These are phyloP conservation scores for Thecaphora thlaspeos DNA, from an alignment of 1,284 basidiomycete species.

Conservation along the genomic window DNA sequence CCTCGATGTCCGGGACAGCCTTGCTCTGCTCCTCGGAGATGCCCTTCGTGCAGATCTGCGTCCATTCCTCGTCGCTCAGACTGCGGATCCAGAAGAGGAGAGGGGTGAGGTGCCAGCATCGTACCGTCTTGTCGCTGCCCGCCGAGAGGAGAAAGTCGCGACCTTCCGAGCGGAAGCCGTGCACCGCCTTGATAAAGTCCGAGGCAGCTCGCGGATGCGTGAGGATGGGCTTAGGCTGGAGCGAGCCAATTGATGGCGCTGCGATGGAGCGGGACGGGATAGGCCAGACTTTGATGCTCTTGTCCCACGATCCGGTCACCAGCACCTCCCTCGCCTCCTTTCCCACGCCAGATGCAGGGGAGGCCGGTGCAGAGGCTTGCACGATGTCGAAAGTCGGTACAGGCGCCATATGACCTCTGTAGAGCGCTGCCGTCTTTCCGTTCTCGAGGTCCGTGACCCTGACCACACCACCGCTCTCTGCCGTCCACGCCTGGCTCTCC, in stretches of 20 bases:
- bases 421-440: conserved; percentile 13
- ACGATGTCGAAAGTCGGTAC: conserved; percentile 8
- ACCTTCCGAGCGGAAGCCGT: conserved; percentile 4
- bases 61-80: not conserved
- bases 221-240: not conserved
- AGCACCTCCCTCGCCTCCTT: conserved; percentile 4
- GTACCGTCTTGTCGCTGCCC: conserved; percentile 30
- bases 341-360: too few species aligned
- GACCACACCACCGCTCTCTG: conserved; percentile 19
- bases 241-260: too few species aligned
- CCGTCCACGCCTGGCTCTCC: conserved; percentile 9
- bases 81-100: not conserved
- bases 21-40: too few species aligned
- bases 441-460: conserved; percentile 16
- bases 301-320: conserved; percentile 33
- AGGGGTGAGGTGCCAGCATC: conserved; percentile 11
- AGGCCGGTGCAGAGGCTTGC: not conserved
- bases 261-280: too few species aligned
- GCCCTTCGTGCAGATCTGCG: too few species aligned
- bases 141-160: conserved; percentile 16
- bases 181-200: conserved; percentile 37
- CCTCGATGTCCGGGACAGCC: not conserved
- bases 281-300: not conserved
- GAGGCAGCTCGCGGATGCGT: conserved; percentile 12
- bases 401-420: conserved; percentile 22